Conservation (phyloP, 306 rosid species). For the Macrotyloma uniflorum region DNA sequence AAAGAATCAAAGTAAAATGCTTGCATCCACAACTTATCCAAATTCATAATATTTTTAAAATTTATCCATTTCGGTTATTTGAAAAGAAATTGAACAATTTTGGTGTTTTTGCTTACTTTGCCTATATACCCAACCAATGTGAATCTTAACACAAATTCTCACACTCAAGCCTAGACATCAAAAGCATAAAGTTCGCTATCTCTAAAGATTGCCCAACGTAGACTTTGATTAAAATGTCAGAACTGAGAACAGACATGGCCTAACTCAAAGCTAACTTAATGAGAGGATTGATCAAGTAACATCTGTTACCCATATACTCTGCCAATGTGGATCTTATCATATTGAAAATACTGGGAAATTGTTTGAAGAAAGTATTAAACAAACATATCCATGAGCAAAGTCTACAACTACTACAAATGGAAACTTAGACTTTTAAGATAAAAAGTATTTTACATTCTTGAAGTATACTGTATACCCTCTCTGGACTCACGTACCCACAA, state of each 20-base stretch:
- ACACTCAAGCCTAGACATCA: background rate
- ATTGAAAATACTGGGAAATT: conserved; percentile 22
- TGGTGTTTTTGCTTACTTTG: too few relatives aligned
- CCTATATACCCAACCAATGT: background rate
- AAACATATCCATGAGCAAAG: background rate
- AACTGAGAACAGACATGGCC: background rate
- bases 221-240: background rate
- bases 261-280: background rate
- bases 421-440: background rate
- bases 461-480: conserved; percentile 14
- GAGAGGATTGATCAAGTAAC: background rate
- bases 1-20: too few relatives aligned
- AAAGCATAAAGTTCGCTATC: background rate
- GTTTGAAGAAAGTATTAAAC: conserved; percentile 7
- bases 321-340: background rate
- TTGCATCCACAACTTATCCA: too few relatives aligned
- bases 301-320: background rate
- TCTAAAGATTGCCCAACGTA: background rate
- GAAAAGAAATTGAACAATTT: too few relatives aligned
- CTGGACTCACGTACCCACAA: background rate
- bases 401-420: background rate
- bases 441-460: background rate
- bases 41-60: too few relatives aligned
- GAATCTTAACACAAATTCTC: background rate
- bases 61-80: too few relatives aligned